Evolutionary conservation across 495 filamentous ascomycete species (phyloP), one percentile per base, ranked within the genome.

Genomic region (Aspergillus cavernicola): DNA sequence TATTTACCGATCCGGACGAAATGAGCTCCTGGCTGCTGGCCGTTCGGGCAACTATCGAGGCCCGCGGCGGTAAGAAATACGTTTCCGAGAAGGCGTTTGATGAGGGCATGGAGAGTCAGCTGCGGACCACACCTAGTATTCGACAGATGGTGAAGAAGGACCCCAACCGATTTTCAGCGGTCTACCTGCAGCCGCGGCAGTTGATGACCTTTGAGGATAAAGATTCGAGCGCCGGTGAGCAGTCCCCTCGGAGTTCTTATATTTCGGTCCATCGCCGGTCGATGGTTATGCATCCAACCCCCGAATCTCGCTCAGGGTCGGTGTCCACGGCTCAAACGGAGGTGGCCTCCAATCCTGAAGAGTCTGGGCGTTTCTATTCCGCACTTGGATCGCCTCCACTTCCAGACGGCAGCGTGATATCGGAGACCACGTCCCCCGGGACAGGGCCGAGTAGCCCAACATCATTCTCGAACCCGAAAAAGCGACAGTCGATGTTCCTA

Each of bases 11-110:
- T 55, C 84, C 90, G 18, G 86, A 90, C 50, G 85, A 89, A 6
- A 91, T 97, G 89, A 89, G 92, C 53, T 70, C 74, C 22, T 98
- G 93, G 93, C 62, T 80, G 22, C 70, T 80, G 3, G 77, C 78
- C 0, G 69, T 91, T 22, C 74, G 87, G 48, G 77, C 78, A 26
- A 82, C 85, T 59, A 89, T 91, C 32, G 84, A 89, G 64, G 73
- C 72, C 6, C 71, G 86, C 6, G 87, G 86, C 12, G 86, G 87
- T 5, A 85, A 79, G 59, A 85, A 84, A 61, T 80, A 74, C 54
- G 70, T 82, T 8, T 81, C 81, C 6, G 83, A 87, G 59, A 67
- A 62, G 12, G 63, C 66, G 11, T 64, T 60, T 0, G 67, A 70
- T 29, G 67, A 68, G 0, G 70, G 70, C 19, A 53, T 57, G 19